Conservation (phyloP, 2,329 filamentous ascomycete species). For the Cercospora berteroae region DNA sequence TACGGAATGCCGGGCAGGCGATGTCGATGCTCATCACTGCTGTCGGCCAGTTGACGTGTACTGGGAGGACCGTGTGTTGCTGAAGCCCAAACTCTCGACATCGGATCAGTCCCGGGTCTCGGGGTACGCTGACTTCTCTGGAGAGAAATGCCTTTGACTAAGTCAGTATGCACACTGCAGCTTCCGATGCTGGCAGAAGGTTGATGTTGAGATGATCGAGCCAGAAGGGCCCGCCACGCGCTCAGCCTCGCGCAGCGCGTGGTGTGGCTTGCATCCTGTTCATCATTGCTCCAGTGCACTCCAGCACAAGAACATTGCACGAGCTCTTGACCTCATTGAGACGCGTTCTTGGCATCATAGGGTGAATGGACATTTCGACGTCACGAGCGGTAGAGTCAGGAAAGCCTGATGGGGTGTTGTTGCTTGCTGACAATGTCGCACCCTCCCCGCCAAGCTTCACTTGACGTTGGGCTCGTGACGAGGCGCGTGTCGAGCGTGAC, state of each 20-base stretch:
- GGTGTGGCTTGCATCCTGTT: not conserved
- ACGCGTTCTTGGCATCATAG: not conserved
- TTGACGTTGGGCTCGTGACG: not conserved
- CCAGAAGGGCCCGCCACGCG: not conserved
- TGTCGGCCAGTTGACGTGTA: not conserved
- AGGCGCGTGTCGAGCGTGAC: constrained; percentile 2
- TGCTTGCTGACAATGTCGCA: not conserved
- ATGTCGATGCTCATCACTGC: not conserved
- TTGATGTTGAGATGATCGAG: not conserved
- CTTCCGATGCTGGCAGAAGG: not conserved
- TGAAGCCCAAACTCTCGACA: not conserved
- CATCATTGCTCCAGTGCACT: not conserved
- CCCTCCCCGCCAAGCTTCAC: not conserved
- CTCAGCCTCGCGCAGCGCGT: not conserved
- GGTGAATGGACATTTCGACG: not conserved
- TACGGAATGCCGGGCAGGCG: not conserved
- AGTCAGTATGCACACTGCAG: not conserved
- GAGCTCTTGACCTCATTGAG: not conserved
- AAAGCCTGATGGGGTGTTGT: not conserved
- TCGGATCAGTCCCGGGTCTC: not conserved
- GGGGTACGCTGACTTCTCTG: not conserved
- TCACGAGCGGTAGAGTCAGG: not conserved
- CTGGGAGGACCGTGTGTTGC: not conserved
- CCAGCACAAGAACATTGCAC: not conserved
- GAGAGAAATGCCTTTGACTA: not conserved